A percentile compares a stretch with the other conserved stretches of the same genome.
These are phyloP conservation scores for Cyclostephanos tholiformis DNA, from an alignment of 108 stramenopile species.

Conservation along the genomic window DNA sequence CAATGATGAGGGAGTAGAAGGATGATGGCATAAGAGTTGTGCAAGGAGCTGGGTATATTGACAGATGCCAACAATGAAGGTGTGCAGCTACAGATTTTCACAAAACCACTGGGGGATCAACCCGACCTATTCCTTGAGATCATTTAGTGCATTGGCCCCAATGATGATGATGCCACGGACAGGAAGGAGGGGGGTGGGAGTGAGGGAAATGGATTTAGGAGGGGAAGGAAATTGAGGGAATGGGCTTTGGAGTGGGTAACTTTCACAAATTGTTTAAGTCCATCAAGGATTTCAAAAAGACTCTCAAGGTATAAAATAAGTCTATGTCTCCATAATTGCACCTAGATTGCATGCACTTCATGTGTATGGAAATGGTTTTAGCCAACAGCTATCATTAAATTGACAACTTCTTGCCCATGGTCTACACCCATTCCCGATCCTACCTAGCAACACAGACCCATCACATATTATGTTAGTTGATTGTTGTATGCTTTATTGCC, in stretches of 20 bases:
- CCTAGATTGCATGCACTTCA: no score
- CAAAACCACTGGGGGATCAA: conserved; percentile 83
- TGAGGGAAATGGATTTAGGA: neutral
- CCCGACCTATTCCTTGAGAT: conserved; percentile 90
- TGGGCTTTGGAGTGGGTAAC: conserved; percentile 88
- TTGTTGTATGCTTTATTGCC: no score
- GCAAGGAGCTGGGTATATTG: conserved; percentile 81
- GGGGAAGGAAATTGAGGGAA: conserved; percentile 28
- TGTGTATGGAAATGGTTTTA: no score
- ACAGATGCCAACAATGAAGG: conserved; percentile 89
- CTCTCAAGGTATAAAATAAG: conserved; percentile 54
- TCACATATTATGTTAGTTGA: no score
- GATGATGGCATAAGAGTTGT: conserved; percentile 39
- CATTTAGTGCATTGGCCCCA: conserved; percentile 86
- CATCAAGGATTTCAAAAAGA: conserved; percentile 83
- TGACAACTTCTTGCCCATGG: no score
- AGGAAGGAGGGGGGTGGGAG: conserved; percentile 25
- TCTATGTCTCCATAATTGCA: neutral
- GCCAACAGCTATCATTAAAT: conserved; percentile 57
- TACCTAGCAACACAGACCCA: no score
- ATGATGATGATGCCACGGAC: conserved; percentile 10
- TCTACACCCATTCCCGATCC: no score
- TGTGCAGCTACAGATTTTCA: conserved; percentile 87
- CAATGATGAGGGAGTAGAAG: no score
- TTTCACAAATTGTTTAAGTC: conserved; percentile 88